Base-by-base conservation (phyloP, 176 grass and related monocot species). In the Oryza meridionalis region DNA sequence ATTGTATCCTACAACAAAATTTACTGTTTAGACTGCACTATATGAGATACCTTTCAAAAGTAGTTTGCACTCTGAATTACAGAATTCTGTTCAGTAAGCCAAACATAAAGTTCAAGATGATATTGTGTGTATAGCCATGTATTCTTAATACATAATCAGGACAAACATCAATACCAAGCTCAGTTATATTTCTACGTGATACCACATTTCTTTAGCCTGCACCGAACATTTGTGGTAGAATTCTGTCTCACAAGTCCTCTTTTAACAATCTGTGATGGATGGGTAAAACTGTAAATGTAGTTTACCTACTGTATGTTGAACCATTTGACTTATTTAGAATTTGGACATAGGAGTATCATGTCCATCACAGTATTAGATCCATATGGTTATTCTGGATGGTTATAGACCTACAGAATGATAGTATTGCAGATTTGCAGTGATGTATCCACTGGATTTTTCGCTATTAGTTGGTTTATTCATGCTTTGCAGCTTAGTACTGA, bases 401-500 rank as follows among this genome's bases (percentile, higher is more conserved):
- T 67, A 46, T 78, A 31, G 25, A 72, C 35, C 72, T 73, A 2
- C 40, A 44, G 58, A 44, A 63, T 31, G 29, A 31, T 31, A 31
- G 29, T 31, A 31, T 31, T 31, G 0, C 0, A 31, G 29, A 31
- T 72, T 78, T 64, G n/a, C 61, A 82, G 58, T 5, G 11, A 9
- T 70, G 65, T 67, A 24, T 66, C 58, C 16, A 68, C 9, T 72
- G 69, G 73, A 67, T 14, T 24, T 61, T 76, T 67, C 55, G 51
- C 46, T 67, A 33, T 9, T 80, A 42, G 59, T 61, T 80, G 32
- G 26, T 47, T 5, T 84, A 25, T 71, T 78, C 24, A 7, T 22
- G 31, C 47, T 83, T 78, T 78, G 29, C 29, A 51, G 80, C 12
- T 78, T 64, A 37, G 27, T 82, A 82, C 67, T 61, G 31, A 72